Conservation (phyloP, 2,329 filamentous ascomycete species). For the Tolypocladium inflatum region DNA sequence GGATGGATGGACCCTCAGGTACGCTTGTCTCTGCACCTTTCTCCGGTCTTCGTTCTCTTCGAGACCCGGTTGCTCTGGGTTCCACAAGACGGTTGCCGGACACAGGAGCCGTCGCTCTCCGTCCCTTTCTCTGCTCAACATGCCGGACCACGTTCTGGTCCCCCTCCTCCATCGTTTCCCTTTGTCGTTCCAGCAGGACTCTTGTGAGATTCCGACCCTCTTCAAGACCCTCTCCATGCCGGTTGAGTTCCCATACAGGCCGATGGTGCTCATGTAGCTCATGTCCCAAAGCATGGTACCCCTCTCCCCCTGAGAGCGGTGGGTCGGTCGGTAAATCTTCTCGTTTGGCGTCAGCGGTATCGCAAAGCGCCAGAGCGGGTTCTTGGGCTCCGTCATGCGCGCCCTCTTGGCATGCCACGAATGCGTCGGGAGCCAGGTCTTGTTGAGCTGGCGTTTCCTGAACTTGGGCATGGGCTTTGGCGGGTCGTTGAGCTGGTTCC, state of each 20-base stretch:
- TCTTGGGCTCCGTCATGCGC: slow-evolving; percentile 70
- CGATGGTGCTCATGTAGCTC: slow-evolving; percentile 86
- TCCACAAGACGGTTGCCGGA: slow-evolving; percentile 69
- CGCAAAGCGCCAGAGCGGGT: slow-evolving; percentile 83
- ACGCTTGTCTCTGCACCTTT: slow-evolving; percentile 34
- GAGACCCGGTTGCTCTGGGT: slow-evolving; percentile 30
- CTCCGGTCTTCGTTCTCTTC: slow-evolving; percentile 12
- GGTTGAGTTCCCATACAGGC: slow-evolving; percentile 56
- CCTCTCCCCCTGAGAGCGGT: slow-evolving; percentile 65
- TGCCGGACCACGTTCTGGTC: slow-evolving; percentile 37
- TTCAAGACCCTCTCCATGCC: slow-evolving; percentile 59
- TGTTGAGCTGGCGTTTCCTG: slow-evolving; percentile 74
- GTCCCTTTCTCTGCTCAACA: slow-evolving; percentile 44
- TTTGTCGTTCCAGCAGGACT: slow-evolving; percentile 51
- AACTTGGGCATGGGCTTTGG: slow-evolving; percentile 54
- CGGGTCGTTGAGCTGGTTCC: slow-evolving; percentile 56
- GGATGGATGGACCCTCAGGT: slow-evolving; percentile 75
- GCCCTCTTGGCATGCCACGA: slow-evolving; percentile 89
- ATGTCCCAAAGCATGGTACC: slow-evolving; percentile 86
- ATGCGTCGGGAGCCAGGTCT: slow-evolving; percentile 93
- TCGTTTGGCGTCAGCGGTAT: slow-evolving; percentile 77
- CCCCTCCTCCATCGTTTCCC: slow-evolving; percentile 62
- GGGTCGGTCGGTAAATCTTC: slow-evolving; percentile 82
- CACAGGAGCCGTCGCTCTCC: slow-evolving; percentile 51
- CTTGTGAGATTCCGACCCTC: slow-evolving; percentile 51